phyloP scores from a whole-genome alignment of 2,329 filamentous ascomycete species.

The Pseudogymnoascus sp. region DNA sequence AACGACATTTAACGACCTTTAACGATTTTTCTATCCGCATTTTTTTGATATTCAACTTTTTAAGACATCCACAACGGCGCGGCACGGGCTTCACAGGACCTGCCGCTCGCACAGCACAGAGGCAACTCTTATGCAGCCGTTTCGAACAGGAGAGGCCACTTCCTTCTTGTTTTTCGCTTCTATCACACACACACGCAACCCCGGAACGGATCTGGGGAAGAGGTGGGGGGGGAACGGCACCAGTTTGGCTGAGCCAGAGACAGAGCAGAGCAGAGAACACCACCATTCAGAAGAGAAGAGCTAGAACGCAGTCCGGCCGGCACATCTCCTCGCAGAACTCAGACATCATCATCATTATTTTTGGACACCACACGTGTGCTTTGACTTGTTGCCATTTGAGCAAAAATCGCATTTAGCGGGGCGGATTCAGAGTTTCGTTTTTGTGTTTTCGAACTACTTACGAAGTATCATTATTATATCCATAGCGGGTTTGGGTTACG shows the following conservation, averaged over 20 bases:
- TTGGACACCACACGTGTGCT: slow-evolving; percentile 4
- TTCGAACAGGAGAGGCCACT: slow-evolving; percentile 22
- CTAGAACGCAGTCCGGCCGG: slow-evolving; percentile 4
- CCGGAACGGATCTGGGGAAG: neutral
- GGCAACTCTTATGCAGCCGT: slow-evolving; percentile 27
- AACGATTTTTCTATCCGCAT: slow-evolving; percentile 19
- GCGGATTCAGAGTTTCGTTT: neutral
- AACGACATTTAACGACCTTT: slow-evolving; percentile 13
- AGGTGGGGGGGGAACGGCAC: neutral
- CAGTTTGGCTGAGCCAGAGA: neutral
- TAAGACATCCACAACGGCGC: slow-evolving; percentile 13
- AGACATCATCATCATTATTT: slow-evolving; percentile 3
- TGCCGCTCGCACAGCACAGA: slow-evolving; percentile 23
- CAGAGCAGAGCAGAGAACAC: neutral
- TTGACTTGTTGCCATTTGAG: neutral
- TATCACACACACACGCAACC: neutral
- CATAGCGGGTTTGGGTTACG: neutral
- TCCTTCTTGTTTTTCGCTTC: slow-evolving; percentile 12
- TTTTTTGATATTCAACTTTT: slow-evolving; percentile 5
- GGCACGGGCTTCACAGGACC: slow-evolving; percentile 27
- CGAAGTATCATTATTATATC: neutral
- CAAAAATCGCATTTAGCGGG: slow-evolving; percentile 6
- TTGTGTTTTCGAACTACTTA: neutral
- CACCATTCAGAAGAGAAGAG: neutral
- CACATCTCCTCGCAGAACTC: neutral